Evolutionary conservation across 2,329 filamentous ascomycete genomes (phyloP).

Genomic region (Bipolaris victoriae): DNA sequence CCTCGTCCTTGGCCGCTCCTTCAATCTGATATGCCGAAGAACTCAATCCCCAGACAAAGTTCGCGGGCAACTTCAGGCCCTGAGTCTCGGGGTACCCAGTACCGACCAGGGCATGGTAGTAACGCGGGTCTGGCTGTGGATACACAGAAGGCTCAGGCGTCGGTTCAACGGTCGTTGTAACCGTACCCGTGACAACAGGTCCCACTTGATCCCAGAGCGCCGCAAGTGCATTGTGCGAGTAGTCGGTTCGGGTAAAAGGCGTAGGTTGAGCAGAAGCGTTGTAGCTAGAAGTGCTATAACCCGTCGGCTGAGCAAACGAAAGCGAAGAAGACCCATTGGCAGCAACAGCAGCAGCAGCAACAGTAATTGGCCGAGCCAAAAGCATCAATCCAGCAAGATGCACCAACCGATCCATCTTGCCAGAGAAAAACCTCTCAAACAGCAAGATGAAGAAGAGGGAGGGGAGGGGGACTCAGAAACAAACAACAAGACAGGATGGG

Average conservation of each 20-base stretch:
- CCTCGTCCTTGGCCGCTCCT: conserved; percentile 52
- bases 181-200: conserved; percentile 50
- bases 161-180: conserved; percentile 52
- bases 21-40: conserved; percentile 53
- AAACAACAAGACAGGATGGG: neutral
- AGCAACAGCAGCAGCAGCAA: conserved; percentile 26
- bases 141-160: conserved; percentile 52
- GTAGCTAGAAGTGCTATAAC: conserved; percentile 47
- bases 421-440: neutral
- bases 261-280: conserved; percentile 54
- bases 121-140: conserved; percentile 44
- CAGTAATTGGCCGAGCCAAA: conserved; percentile 15
- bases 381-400: conserved; percentile 25
- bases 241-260: conserved; percentile 52
- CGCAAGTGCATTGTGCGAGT: conserved; percentile 55
- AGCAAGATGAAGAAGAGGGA: neutral
- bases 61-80: conserved; percentile 49
- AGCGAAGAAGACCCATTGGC: conserved; percentile 27
- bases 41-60: conserved; percentile 54
- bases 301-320: conserved; percentile 41
- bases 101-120: conserved; percentile 53
- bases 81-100: conserved; percentile 42
- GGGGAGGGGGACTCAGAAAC: neutral
- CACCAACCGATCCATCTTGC: conserved; percentile 30
- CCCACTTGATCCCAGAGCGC: conserved; percentile 56